Evolutionary conservation across 2,329 filamentous ascomycete species (phyloP), one percentile per base, ranked within the genome.

Genomic region (Aureobasidium melanogenum): DNA sequence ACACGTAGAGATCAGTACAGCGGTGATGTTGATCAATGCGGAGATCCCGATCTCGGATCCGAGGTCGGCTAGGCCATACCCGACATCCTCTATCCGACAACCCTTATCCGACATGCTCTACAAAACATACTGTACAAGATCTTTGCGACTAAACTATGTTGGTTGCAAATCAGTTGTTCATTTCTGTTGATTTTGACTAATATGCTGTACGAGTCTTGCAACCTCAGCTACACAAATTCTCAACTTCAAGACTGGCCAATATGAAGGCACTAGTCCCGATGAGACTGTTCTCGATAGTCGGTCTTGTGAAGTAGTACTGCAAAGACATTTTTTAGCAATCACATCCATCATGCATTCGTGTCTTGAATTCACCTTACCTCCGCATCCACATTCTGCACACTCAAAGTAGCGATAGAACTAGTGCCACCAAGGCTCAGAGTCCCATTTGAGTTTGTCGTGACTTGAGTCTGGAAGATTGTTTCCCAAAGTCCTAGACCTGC

Each of bases 251-350:
- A 10, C 52, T 28, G 1, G 52, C 39, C 22, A 56, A 28, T 3
- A 46, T 36, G 19, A 56, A 56, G n/a, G 52, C 52, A 34, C 52
- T 56, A 10, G 52, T 56, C 15, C 39, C 52, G n/a, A 56, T 44
- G 12, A 56, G 12, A 34, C 52, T 56, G 28, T 56, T 46, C 1
- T 46, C 14, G 2, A 46, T 28, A 0, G 38, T 36, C 28, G 52
- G 39, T 26, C 52, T 43, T 0, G 26, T 19, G 14, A 46, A 56
- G 24, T 56, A 56, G 7, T 46, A 56, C 52, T 56, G 39, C 17
- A 17, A 56, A 4, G 10, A 9, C 32, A 26, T 34, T 12, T 9
- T 17, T 54, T 38, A 43, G 26, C 15, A 41, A 19, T 4, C 15
- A 14, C 32, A 32, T 36, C 2, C 5, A 15, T 36, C 2, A 1